Evolutionary conservation across 768 basidiomycete species (phyloP), one percentile per base, ranked within the genome.

Genomic region (Auricularia sp.): DNA sequence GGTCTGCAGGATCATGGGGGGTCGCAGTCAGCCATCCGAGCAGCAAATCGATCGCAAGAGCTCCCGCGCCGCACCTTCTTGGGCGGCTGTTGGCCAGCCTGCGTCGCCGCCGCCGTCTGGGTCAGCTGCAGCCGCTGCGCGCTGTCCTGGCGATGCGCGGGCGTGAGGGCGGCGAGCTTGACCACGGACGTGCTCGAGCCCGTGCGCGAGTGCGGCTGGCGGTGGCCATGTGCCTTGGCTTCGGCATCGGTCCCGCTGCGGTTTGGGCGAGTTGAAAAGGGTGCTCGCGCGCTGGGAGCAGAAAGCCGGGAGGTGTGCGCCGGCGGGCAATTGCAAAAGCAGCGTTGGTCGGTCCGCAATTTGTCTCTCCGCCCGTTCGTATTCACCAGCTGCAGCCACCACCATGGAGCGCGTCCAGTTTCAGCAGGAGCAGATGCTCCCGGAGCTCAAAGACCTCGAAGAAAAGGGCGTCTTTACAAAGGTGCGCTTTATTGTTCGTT

Each of bases 361-460:
- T 42, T 54, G 11, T 39, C 24, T 37, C n/a, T 64, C 47, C 63
- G 63, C 37, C n/a, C 63, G 65, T 54, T 66, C 34, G 36, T 56
- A 58, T 29, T 33, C 44, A 33, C 54, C 34, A 51, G 29, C 56
- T 42, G 33, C 29, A 18, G 36, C 58, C 69, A 75, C 29, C 66
- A 68, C 29, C 54, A 95, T 98, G 94, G 94, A 98, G 82, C 84
- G 92, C 68, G 94, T 96, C 0, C 90, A 96, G 66, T 95, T 89
- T 70, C 87, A 95, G 76, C 90, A 95, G 75, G 94, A 96, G 86
- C 88, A 91, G 84, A 95, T 94, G 86, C 90, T 96, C 84, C 84
- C 87, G 59, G 94, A 97, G 86, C 88, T 96, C 73, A 94, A 92
- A 76, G 93, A 95, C 76, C 80, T 96, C 11, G 85, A 89, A 66